Evolutionary conservation across 1,139 yeast species (phyloP).

Genomic region (Waltiozyma sp.): DNA sequence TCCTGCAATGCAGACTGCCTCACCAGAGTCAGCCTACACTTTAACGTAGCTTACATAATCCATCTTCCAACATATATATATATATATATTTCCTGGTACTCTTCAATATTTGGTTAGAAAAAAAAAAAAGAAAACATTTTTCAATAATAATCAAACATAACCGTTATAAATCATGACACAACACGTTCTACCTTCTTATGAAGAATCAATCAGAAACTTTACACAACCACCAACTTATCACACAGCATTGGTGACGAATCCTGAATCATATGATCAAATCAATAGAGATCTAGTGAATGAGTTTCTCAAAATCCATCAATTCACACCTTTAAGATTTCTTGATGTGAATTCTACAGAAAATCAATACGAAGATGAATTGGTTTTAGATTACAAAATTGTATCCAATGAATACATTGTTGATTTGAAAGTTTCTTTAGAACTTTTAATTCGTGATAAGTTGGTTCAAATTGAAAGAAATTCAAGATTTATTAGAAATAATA

Average conservation of each 20-base stretch:
- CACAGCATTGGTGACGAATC: slow-evolving; percentile 7
- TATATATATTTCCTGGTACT: no score
- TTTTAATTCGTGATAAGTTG: slow-evolving; percentile 12
- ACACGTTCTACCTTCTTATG: slow-evolving; percentile 11
- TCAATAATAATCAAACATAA: no score
- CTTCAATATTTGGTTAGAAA: no score
- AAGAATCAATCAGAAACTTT: slow-evolving; percentile 7
- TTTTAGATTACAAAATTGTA: slow-evolving; percentile 1
- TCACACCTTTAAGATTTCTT: background rate
- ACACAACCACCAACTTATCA: slow-evolving; percentile 16
- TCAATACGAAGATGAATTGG: background rate
- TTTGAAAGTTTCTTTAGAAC: slow-evolving; percentile 3
- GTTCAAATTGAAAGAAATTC: slow-evolving; percentile 12
- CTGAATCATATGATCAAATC: slow-evolving; percentile 5
- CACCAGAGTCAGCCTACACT: no score
- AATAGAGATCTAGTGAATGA: slow-evolving; percentile 5
- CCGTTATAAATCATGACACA: background rate
- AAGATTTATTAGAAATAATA: slow-evolving; percentile 11
- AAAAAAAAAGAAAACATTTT: no score
- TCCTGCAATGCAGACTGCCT: no score
- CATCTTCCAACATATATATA: no score
- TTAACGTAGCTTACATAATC: no score
- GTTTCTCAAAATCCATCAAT: slow-evolving; percentile 2
- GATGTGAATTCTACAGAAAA: background rate
- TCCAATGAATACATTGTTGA: slow-evolving; percentile 9